phyloP scores from a whole-genome alignment of 768 basidiomycete species.

The Amyloporia xantha region DNA sequence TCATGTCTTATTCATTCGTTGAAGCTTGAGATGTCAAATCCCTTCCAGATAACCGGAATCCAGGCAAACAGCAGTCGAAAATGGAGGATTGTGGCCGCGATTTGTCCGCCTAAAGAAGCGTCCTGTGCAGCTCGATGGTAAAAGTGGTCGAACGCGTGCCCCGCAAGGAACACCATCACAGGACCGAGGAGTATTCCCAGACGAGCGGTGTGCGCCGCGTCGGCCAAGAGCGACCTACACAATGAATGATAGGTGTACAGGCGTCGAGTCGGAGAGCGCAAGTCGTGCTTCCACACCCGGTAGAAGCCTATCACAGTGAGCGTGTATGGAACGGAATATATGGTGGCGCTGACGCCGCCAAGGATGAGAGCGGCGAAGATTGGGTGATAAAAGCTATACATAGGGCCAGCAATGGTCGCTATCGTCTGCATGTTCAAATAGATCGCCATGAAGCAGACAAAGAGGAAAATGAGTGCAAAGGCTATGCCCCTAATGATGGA shows the following conservation, averaged over 20 bases:
- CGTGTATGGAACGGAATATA: not conserved
- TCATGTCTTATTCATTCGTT: too few species aligned
- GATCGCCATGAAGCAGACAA: not conserved
- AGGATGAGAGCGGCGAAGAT: not conserved
- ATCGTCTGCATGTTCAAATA: not conserved
- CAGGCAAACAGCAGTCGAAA: not conserved
- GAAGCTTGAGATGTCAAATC: too few species aligned
- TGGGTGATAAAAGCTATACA: not conserved
- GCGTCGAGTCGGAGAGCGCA: not conserved
- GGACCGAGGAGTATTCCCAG: not conserved
- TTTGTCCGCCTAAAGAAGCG: not conserved
- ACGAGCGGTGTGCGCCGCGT: not conserved
- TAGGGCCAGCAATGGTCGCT: not conserved
- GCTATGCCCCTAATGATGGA: not conserved
- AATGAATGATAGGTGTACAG: not conserved
- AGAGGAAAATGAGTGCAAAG: not conserved
- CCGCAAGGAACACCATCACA: not conserved
- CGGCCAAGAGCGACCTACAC: not conserved
- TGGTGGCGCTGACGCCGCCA: not conserved
- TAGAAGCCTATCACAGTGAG: not conserved
- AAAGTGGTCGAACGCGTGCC: not conserved
- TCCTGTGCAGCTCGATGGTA: not conserved
- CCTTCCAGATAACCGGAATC: not conserved
- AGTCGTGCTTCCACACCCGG: not conserved
- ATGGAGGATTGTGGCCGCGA: not conserved